These are phyloP conservation scores for Colletotrichum abscissum DNA, from an alignment of 2,329 filamentous ascomycete species.

Conservation along the genomic window DNA sequence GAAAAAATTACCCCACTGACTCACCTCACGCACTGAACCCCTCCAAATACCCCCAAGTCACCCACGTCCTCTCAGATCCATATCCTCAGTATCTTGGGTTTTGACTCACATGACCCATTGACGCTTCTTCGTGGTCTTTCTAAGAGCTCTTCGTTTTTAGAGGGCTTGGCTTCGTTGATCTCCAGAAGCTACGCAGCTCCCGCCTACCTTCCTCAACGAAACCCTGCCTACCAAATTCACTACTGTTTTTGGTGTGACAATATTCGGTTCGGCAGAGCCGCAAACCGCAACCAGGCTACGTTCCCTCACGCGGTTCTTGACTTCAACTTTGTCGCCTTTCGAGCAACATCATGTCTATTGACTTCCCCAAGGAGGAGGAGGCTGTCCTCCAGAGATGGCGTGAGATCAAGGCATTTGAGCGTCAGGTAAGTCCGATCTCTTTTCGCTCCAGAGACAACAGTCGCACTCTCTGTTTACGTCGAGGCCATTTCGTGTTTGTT, in stretches of 20 bases:
- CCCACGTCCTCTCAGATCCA: constrained; percentile 1
- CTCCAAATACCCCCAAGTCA: constrained; percentile 12
- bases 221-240: neutral
- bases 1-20: constrained; percentile 36
- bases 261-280: constrained; percentile 1
- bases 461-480: neutral
- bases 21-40: constrained; percentile 27
- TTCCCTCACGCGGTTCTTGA: neutral
- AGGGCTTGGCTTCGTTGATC: neutral
- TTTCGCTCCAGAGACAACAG: neutral
- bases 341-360: constrained; percentile 76
- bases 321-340: neutral
- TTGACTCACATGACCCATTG: constrained; percentile 7
- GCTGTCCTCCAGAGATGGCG: constrained; percentile 86
- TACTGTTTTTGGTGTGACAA: constrained; percentile 1
- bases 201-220: constrained; percentile 3
- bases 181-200: neutral
- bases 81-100: neutral
- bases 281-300: neutral
- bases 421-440: constrained; percentile 68
- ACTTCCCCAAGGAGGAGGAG: constrained; percentile 94
- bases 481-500: neutral
- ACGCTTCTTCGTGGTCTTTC: neutral
- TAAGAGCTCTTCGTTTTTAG: neutral
- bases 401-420: constrained; percentile 90